Evolutionary conservation across 371 early-diverging fungal species (phyloP).

Genomic region (Mortierella sp.): DNA sequence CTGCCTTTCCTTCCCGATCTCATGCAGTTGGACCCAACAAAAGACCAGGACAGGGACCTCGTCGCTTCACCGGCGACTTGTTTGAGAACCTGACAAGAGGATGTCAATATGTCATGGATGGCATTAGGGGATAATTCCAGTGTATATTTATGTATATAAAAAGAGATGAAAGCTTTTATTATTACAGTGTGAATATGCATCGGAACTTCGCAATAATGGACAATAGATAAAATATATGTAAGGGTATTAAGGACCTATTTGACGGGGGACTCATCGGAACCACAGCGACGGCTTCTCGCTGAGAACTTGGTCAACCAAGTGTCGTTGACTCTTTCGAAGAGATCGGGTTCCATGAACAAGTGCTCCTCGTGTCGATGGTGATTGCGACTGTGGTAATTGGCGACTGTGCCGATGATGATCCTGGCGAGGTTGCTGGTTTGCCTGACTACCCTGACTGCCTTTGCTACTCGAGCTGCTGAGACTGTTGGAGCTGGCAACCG

Average conservation of each 20-base stretch:
- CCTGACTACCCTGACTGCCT: background rate
- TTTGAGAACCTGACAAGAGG: conserved; percentile 19
- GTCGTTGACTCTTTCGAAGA: conserved; percentile 44
- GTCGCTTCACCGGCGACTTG: conserved; percentile 10
- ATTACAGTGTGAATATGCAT: too few relatives aligned
- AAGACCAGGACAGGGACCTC: background rate
- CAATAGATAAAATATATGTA: too few relatives aligned
- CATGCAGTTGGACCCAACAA: background rate
- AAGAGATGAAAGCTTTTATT: too few relatives aligned
- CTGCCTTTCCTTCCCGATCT: background rate
- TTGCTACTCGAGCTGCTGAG: conserved; percentile 25
- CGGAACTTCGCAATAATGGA: too few relatives aligned
- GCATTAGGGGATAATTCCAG: too few relatives aligned
- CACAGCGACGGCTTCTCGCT: conserved; percentile 15
- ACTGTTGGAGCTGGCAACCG: conserved; percentile 39
- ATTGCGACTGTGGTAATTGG: conserved; percentile 1
- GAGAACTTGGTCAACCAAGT: conserved; percentile 38
- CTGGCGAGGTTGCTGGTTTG: background rate
- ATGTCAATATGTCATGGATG: conserved; percentile 13
- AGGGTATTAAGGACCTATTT: background rate
- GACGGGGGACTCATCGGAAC: conserved; percentile 19
- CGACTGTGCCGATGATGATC: background rate
- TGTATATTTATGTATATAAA: conserved; percentile 2
- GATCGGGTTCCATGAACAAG: conserved; percentile 20
- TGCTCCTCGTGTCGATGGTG: conserved; percentile 5